phyloP scores from a whole-genome alignment of 352 stramenopile species.

The Phytophthora multivora region DNA sequence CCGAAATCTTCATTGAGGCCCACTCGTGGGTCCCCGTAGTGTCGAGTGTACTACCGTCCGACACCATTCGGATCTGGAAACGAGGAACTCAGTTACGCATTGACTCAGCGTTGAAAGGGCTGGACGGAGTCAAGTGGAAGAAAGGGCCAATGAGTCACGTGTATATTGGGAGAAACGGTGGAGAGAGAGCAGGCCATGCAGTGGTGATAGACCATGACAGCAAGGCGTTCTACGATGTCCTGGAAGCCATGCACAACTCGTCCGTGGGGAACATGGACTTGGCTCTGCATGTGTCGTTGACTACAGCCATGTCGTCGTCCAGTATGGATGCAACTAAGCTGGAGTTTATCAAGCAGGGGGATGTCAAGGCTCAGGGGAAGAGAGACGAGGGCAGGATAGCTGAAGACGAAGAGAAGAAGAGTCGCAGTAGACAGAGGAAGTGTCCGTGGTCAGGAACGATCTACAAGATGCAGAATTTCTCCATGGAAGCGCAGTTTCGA shows the following conservation, averaged over 20 bases:
- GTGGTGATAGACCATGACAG: conserved; percentile 69
- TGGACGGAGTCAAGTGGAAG: conserved; percentile 81
- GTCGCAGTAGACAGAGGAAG: conserved; percentile 33
- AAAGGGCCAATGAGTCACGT: conserved; percentile 73
- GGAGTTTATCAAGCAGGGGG: conserved; percentile 64
- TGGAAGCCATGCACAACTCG: conserved; percentile 51
- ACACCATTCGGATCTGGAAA: conserved; percentile 78
- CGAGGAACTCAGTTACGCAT: conserved; percentile 67
- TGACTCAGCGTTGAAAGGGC: conserved; percentile 74
- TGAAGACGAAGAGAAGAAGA: conserved; percentile 33
- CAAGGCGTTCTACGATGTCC: conserved; percentile 69
- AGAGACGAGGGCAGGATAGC: conserved; percentile 30
- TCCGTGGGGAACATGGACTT: conserved; percentile 75
- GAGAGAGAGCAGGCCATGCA: conserved; percentile 41
- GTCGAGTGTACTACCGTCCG: conserved; percentile 76
- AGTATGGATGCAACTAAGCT: conserved; percentile 60
- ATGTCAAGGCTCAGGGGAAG: conserved; percentile 45
- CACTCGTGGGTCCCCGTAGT: conserved; percentile 85
- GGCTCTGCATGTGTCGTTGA: conserved; percentile 74
- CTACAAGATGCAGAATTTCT: conserved; percentile 81
- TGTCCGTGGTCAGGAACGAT: conserved; percentile 72
- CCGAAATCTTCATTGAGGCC: conserved; percentile 79
- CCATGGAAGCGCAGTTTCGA: conserved; percentile 59
- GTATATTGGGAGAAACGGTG: conserved; percentile 48
- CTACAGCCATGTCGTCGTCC: conserved; percentile 67